phyloP scores from a whole-genome alignment of 495 filamentous ascomycete genomes.

The Penicillium paxilli region DNA sequence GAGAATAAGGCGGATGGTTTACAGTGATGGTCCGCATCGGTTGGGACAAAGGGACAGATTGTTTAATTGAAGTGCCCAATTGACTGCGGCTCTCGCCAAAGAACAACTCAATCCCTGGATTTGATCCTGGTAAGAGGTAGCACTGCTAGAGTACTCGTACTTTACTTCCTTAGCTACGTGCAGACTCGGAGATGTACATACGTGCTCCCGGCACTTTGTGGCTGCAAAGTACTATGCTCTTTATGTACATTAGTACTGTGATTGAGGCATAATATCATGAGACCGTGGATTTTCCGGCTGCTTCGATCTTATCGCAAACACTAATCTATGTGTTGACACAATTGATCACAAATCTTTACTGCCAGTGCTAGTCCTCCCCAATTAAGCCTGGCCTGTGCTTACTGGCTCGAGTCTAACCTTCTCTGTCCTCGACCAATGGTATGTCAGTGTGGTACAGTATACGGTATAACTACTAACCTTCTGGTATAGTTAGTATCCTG shows the following conservation, averaged over 20 bases:
- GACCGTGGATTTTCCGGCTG: neutral
- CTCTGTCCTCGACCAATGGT: too few species aligned
- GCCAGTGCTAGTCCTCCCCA: neutral
- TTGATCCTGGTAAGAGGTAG: too few species aligned
- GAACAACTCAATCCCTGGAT: too few species aligned
- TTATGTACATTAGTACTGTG: too few species aligned
- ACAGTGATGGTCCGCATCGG: neutral
- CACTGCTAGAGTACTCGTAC: too few species aligned
- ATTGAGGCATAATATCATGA: neutral
- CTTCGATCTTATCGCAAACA: neutral
- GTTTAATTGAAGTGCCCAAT: neutral
- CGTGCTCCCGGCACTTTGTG: too few species aligned
- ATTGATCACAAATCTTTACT: neutral
- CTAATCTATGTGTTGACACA: neutral
- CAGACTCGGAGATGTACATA: too few species aligned
- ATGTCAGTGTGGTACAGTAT: too few species aligned
- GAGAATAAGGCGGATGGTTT: neutral
- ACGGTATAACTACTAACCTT: too few species aligned
- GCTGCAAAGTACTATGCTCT: too few species aligned
- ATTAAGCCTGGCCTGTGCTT: neutral
- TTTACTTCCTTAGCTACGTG: too few species aligned
- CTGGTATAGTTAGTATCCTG: too few species aligned
- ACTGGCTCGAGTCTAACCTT: neutral
- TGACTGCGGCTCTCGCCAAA: constrained; percentile 20
- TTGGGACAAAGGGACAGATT: constrained; percentile 9